Base-by-base conservation (phyloP, 2,329 filamentous ascomycete species). In the Endoconidiophora polonica region DNA sequence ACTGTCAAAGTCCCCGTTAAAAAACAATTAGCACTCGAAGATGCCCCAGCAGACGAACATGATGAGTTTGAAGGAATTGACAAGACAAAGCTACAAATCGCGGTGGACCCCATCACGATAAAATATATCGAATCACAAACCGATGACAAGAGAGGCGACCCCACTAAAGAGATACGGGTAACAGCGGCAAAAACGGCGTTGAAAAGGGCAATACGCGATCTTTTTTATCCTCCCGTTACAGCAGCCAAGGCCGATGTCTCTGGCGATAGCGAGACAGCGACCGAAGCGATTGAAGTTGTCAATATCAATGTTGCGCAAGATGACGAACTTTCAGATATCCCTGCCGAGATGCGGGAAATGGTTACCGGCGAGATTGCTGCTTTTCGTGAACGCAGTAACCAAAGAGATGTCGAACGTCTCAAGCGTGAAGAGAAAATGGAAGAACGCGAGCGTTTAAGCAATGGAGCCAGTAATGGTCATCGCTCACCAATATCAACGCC, bases 271-370 rank as follows among this genome's bases (percentile, higher is more conserved):
- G 26, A 33, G 12, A 33, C 26, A 10, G 26, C 7, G 26, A 70
- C 66, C 3, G 76, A 82, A 50, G 76, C 78, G 49, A 79, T 86
- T 4, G 87, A 94, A 63, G 81, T 95, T 38, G 81, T 94, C 56
- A 94, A 88, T 52, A 94, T 96, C 53, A 82, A 87, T 3, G 73
- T 94, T 29, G 79, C 81, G 1, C 77, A 83, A 48, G 91, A 98
- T 55, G 93, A 98, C 60, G 91, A 98, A 60, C 71, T 98, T 26
- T 82, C 88, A 18, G 91, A 98, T 59, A 95, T 98, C 44, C 91
- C 91, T 0, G 82, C 86, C 1, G 91, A 96, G 61, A 93, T 94
- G 86, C 81, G 91, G 22, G 91, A 94, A 61, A 88, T 86, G 0
- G 91, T 98, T 14, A 86, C 91, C 0, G 82, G 82, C 52, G 93